Base-by-base conservation (phyloP, 345 rosid species). In the Microthlaspi erraticum region DNA sequence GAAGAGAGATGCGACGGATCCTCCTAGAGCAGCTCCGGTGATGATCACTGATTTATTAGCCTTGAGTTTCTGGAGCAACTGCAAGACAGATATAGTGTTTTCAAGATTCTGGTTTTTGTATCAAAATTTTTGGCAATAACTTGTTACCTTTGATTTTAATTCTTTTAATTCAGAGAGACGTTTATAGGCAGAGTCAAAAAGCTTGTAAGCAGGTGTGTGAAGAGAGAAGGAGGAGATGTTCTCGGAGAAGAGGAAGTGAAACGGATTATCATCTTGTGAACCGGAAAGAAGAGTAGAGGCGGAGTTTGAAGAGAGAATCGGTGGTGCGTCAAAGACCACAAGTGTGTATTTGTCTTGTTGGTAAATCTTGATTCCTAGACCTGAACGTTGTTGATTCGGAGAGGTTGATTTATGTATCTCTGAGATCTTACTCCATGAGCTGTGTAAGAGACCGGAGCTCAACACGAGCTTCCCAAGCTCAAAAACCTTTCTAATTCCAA, bases 1-100 rank as follows among this genome's bases (percentile, higher is more conserved):
- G 60, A 85, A 86, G 50, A 92, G 91, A 51, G 85, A 82, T 26
- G 96, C 98, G 19, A 89, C 56, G 0, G 86, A 82, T 66, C 92
- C 98, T 75, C 89, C 94, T 18, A 88, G 67, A 12, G 74, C 67
- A 43, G 75, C 74, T 45, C 96, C 96, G 1, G 91, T 77, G n/a
- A 92, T 62, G 59, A 92, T 77, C 37, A 79, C 72, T 1, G 70
- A 82, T 8, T 39, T 33, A 18, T 50, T 8, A 18, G 49, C 7
- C 14, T 46, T 0, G 0, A 66, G 48, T 16, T 23, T n/a, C 1
- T 4, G 0, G 6, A 73, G 39, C 31, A 75, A 23, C 73, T 66
- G 10, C 49, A 2, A 68, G 13, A 41, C 13, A 66, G 0, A 41
- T 5, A 2, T 9, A 18, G 0, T 2, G 14, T 16, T 2, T 16